A percentile compares a stretch with the other conserved stretches of the same genome.
Evolutionary conservation across 352 stramenopile species (phyloP).

Genomic region (Globisporangium cylindrosporum): DNA sequence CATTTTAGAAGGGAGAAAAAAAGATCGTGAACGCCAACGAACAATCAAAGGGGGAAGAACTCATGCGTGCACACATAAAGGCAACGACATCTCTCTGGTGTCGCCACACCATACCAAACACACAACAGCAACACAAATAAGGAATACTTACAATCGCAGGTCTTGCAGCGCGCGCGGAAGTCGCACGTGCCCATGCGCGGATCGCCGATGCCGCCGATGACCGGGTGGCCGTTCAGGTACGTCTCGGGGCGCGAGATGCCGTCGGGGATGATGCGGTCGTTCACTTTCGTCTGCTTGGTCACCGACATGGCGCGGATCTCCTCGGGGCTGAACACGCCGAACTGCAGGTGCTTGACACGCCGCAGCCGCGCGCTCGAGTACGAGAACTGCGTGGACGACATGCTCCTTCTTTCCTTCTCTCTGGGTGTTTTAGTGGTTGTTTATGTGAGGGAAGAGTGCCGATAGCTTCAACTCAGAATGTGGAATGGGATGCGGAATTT

Average conservation of each 20-base stretch:
- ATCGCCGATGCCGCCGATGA: constrained; percentile 98
- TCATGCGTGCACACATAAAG: background rate
- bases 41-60: background rate
- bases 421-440: background rate
- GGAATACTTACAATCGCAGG: constrained; percentile 80
- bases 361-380: constrained; percentile 94
- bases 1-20: constrained; percentile 12
- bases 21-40: constrained; percentile 5
- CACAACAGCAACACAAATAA: background rate
- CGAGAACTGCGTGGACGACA: constrained; percentile 92
- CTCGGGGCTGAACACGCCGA: constrained; percentile 97
- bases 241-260: constrained; percentile 91
- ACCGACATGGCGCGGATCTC: constrained; percentile 97
- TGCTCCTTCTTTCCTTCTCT: constrained; percentile 19
- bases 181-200: constrained; percentile 96
- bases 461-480: background rate
- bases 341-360: constrained; percentile 98
- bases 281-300: constrained; percentile 96
- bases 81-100: background rate
- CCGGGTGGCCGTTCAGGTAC: constrained; percentile 92
- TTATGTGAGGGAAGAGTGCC: background rate
- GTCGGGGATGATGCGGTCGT: constrained; percentile 94
- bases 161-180: constrained; percentile 87
- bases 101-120: background rate
- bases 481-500: background rate